Conservation (phyloP, 1,284 basidiomycete genomes). For the Rhodotorula sp. region DNA sequence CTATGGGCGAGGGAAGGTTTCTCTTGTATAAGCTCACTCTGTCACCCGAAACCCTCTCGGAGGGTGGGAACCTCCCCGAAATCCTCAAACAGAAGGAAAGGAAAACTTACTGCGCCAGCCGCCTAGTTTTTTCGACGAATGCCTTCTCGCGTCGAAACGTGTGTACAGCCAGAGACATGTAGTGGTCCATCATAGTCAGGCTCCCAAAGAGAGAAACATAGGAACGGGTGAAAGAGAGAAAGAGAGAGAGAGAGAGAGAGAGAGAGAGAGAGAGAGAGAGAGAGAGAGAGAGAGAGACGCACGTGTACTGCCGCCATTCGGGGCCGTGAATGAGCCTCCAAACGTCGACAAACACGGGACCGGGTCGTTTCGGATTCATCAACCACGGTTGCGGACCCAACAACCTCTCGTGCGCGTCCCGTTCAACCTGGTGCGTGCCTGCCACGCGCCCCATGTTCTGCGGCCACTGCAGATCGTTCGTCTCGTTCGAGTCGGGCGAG, state of each 20-base stretch:
- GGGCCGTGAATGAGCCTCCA: constrained; percentile 74
- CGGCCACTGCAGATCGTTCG: constrained; percentile 44
- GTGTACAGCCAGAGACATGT: accelerated
- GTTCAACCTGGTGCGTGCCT: constrained; percentile 41
- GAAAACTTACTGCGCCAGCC: constrained; percentile 16
- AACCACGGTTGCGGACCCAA: constrained; percentile 12
- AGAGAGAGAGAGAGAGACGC: no score
- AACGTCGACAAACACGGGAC: constrained; percentile 58
- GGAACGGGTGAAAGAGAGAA: no score
- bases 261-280: no score
- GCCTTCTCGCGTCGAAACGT: neutral
- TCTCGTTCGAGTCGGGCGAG: constrained; percentile 31
- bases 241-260: no score
- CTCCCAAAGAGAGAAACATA: no score
- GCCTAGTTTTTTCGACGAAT: constrained; percentile 14
- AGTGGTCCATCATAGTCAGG: no score
- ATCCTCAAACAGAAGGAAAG: neutral
- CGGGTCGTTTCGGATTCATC: constrained; percentile 18
- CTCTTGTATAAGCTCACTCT: no score
- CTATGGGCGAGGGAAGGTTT: neutral
- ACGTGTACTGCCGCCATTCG: constrained; percentile 62
- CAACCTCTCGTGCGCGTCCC: constrained; percentile 54
- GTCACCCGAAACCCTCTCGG: no score
- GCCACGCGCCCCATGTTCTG: neutral
- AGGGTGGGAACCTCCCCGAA: no score